Conservation (phyloP, 106 monocot genomes). For the Hemerocallis citrina region DNA sequence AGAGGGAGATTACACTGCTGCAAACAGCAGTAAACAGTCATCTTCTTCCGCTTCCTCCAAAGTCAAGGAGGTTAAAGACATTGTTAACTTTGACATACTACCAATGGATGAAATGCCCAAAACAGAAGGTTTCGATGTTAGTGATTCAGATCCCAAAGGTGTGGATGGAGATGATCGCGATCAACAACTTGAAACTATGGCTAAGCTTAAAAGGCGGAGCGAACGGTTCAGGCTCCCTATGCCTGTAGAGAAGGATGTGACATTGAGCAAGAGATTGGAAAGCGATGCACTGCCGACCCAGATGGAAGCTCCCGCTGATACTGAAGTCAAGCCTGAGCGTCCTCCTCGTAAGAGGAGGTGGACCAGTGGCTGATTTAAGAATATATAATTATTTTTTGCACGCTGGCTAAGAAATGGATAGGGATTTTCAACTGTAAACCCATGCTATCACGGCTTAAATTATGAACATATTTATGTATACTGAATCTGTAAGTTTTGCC, state of each 20-base stretch:
- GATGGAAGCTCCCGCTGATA: slow-evolving; percentile 22
- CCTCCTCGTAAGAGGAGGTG: slow-evolving; percentile 88
- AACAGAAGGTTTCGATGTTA: slow-evolving; percentile 20
- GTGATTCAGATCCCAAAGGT: slow-evolving; percentile 28
- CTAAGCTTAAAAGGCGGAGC: slow-evolving; percentile 80
- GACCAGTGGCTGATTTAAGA: slow-evolving; percentile 64
- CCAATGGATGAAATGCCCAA: slow-evolving; percentile 15
- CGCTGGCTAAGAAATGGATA: too few species aligned
- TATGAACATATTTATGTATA: neutral
- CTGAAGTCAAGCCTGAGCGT: slow-evolving; percentile 76
- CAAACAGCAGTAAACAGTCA: slow-evolving; percentile 9
- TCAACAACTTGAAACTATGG: slow-evolving; percentile 77
- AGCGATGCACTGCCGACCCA: slow-evolving; percentile 21
- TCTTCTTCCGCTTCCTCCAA: slow-evolving; percentile 9
- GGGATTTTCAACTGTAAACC: neutral
- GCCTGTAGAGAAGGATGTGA: slow-evolving; percentile 69
- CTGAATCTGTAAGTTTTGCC: neutral
- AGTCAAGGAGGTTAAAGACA: slow-evolving; percentile 22
- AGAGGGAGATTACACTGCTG: slow-evolving; percentile 55
- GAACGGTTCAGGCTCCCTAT: slow-evolving; percentile 90
- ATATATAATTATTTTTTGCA: too few species aligned
- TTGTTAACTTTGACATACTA: neutral
- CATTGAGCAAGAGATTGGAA: slow-evolving; percentile 37
- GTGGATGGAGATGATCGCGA: slow-evolving; percentile 38
- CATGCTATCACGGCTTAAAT: neutral